Evolutionary conservation across 75 land plant species (phyloP).

Genomic region (Adiantum capillusveneris): DNA sequence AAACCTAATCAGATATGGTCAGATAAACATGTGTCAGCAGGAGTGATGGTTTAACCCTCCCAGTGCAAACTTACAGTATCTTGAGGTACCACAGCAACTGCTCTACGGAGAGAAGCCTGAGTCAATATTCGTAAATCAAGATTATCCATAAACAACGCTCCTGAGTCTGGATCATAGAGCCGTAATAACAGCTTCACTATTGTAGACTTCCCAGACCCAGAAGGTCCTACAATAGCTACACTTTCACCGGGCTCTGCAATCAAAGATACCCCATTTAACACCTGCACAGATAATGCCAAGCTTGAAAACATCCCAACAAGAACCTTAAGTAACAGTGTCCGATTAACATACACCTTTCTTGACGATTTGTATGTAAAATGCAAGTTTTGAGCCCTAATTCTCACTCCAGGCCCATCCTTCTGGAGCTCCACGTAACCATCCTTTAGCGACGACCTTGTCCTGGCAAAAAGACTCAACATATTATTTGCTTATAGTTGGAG

Average conservation of each 20-base stretch:
- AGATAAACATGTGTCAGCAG: constrained; percentile 6
- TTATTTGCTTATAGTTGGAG: not conserved
- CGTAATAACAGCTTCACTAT: constrained; percentile 36
- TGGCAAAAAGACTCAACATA: constrained; percentile 4
- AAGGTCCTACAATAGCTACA: constrained; percentile 38
- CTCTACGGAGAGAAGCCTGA: constrained; percentile 32
- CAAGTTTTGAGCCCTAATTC: constrained; percentile 20
- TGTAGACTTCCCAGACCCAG: constrained; percentile 44
- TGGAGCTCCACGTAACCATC: constrained; percentile 26
- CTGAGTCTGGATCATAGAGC: constrained; percentile 34
- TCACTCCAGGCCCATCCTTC: constrained; percentile 15
- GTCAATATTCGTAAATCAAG: constrained; percentile 25
- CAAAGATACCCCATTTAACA: constrained; percentile 31
- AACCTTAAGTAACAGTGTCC: not conserved
- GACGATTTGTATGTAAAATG: constrained; percentile 27
- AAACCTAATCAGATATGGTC: not conserved
- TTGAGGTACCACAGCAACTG: constrained; percentile 43
- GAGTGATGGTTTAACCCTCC: no score
- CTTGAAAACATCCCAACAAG: not conserved
- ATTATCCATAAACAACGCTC: constrained; percentile 25
- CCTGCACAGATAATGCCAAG: constrained; percentile 11
- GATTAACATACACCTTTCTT: constrained; percentile 16
- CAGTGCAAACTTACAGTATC: constrained; percentile 29
- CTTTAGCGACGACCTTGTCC: constrained; percentile 23
- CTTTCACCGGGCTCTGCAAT: constrained; percentile 32